phyloP scores from a whole-genome alignment of 2,329 filamentous ascomycete species.

The Plenodomus biglobosus region DNA sequence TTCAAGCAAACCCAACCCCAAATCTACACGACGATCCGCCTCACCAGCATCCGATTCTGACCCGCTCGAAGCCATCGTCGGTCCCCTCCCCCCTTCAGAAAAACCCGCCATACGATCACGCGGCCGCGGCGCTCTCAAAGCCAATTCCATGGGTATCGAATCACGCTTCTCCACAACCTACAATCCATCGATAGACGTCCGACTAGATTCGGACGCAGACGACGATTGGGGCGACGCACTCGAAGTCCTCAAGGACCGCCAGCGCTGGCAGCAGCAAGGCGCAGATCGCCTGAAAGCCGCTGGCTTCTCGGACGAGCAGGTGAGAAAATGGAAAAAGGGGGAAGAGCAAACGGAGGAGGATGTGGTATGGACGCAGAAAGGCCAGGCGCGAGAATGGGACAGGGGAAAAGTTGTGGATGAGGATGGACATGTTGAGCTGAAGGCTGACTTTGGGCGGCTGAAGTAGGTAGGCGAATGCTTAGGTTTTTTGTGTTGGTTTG shows the following conservation, averaged over 20 bases:
- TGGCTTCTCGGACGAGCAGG: slow-evolving; percentile 75
- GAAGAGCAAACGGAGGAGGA: slow-evolving; percentile 64
- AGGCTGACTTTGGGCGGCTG: slow-evolving; percentile 52
- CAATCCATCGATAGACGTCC: slow-evolving; percentile 60
- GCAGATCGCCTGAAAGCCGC: slow-evolving; percentile 74
- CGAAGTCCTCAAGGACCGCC: slow-evolving; percentile 76
- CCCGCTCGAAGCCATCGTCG: slow-evolving; percentile 73
- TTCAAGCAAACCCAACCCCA: slow-evolving; percentile 1
- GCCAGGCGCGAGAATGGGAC: slow-evolving; percentile 70
- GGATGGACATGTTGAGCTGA: slow-evolving; percentile 56
- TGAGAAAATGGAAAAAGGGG: slow-evolving; percentile 70
- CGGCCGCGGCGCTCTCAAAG: slow-evolving; percentile 36
- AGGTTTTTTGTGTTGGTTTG: background rate
- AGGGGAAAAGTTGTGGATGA: slow-evolving; percentile 62
- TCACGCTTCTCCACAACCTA: slow-evolving; percentile 72
- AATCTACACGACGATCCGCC: slow-evolving; percentile 10
- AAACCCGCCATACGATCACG: slow-evolving; percentile 45
- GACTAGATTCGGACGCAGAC: slow-evolving; percentile 51
- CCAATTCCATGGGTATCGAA: slow-evolving; percentile 65
- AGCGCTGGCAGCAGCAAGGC: slow-evolving; percentile 73
- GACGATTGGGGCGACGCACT: slow-evolving; percentile 80
- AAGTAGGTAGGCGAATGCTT: slow-evolving; percentile 11
- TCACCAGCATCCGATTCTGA: slow-evolving; percentile 59
- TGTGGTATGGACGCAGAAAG: slow-evolving; percentile 71
- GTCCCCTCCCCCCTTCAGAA: slow-evolving; percentile 64